Base-by-base conservation (phyloP, 2,329 filamentous ascomycete species). In the Apiospora malaysiana region DNA sequence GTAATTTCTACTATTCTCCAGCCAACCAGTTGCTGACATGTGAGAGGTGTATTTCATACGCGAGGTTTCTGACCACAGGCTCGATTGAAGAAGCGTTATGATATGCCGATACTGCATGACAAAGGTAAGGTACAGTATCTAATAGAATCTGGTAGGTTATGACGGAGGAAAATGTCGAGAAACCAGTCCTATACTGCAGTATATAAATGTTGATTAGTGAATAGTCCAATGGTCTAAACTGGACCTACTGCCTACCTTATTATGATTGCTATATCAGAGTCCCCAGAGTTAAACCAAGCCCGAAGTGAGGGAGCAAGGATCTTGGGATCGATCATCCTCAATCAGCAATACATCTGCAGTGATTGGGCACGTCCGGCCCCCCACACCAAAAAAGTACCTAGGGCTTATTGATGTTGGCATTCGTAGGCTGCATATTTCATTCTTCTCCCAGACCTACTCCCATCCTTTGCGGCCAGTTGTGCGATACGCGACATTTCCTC, bases 401-500 rank as follows among this genome's bases (percentile, higher is more conserved):
- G 56, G 56, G 56, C 56, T 63, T 37, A 40, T 63, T 27, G 56
- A n/a, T 40, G 56, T 40, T 27, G 25, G 14, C 27, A 27, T 14
- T 42, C 7, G 56, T 27, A 63, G 7, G 27, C 56, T 40, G 56
- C 56, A 40, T 63, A 63, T 63, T 63, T 63, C 56, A 40, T 63
- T 63, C 56, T 63, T 63, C 25, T 56, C 32, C 32, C 32, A 63
- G 56, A 59, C 16, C 56, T 63, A 40, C 56, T 63, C 27, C 27
- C 56, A 63, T 59, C 51, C 56, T 63, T 40, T 63, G 56, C 56
- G 27, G 56, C 56, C 56, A 37, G 56, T 63, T 63, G 51, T 63
- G 56, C 32, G 56, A 63, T 63, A 40, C 56, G 56, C 32, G 56
- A 63, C 18, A 63, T 40, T 63, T 40, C 56, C 32, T 63, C 56